Evolutionary conservation across 495 filamentous ascomycete species (phyloP), one percentile per base, ranked within the genome.

Genomic region (Collariella sp.): DNA sequence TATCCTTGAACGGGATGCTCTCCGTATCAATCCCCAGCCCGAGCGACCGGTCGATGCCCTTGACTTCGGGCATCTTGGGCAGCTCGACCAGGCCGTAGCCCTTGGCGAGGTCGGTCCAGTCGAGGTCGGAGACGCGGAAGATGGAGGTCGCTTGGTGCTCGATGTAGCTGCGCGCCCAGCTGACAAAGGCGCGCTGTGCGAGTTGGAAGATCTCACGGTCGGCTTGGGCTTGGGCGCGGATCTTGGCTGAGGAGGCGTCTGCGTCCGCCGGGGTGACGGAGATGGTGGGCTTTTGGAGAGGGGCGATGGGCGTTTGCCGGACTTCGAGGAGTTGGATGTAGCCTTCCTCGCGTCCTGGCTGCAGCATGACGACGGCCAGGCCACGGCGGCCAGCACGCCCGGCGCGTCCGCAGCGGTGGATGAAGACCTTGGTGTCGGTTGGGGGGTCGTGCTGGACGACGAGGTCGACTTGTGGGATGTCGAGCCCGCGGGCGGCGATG

Each of bases 371-470:
- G 7, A 97, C 79, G 47, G 89, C 90, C 13, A 95, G 75, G 1
- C 93, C 93, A 47, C 79, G 77, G 16, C 93, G 84, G 0, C 93
- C 93, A 5, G 93, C 93, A 38, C 93, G 81, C 0, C 91, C 93
- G 1, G 94, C 89, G 51, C 93, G 88, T 3, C 93, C 93, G 61
- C 89, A 94, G 52, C 93, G 84, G 70, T 98, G 93, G 50, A 98
- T 83, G 68, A 96, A 97, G 35, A 85, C 88, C 68, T 96, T 96
- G 0, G 93, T 89, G 64, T 96, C 91, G 26, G 82, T 85, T 1
- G 93, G 93, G 0, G 91, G 85, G 62, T 98, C 93, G 46, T 96
- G 76, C 66, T 97, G 91, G 3, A 96, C 78, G 29, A 97, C 91
- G 7, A 97, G 79, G 68, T 98, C 94, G 33, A 96, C 89, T 52